Conservation (phyloP, 345 rosid species). For the Eucalyptus caleyi region DNA sequence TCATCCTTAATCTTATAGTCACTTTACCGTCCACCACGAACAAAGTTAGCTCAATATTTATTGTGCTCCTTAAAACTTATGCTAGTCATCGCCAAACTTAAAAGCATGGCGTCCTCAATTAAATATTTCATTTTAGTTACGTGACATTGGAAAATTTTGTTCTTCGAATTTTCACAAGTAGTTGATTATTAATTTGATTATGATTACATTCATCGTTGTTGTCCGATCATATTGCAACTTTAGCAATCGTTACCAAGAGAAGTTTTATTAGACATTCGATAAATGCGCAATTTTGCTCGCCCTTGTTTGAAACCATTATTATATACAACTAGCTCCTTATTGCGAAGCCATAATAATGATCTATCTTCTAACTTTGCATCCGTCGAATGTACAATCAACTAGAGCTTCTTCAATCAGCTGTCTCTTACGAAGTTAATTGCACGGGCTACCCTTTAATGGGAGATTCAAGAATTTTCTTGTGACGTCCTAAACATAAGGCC, state of each 20-base stretch:
- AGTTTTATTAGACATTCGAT: not conserved
- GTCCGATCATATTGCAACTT: not conserved
- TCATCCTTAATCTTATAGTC: not conserved
- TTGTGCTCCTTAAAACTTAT: not conserved
- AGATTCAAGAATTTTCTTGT: not conserved
- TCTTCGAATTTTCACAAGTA: not conserved
- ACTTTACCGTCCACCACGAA: not conserved
- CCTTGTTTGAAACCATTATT: not conserved
- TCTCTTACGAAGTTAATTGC: not conserved
- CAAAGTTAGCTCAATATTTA: not conserved
- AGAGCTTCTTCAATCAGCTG: not conserved
- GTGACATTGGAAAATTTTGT: not conserved
- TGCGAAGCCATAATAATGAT: fast-evolving
- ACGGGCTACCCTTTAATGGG: not conserved
- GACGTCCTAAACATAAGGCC: not conserved
- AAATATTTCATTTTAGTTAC: too few species aligned
- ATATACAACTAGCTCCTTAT: not conserved
- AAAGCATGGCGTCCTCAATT: not conserved
- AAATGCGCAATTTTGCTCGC: not conserved
- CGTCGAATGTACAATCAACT: not conserved
- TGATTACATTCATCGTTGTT: not conserved
- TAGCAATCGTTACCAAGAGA: not conserved
- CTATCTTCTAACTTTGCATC: not conserved
- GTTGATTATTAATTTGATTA: not conserved
- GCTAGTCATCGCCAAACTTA: not conserved